Conservation (phyloP, 495 filamentous ascomycete genomes). For the Penicillium roqueforti region DNA sequence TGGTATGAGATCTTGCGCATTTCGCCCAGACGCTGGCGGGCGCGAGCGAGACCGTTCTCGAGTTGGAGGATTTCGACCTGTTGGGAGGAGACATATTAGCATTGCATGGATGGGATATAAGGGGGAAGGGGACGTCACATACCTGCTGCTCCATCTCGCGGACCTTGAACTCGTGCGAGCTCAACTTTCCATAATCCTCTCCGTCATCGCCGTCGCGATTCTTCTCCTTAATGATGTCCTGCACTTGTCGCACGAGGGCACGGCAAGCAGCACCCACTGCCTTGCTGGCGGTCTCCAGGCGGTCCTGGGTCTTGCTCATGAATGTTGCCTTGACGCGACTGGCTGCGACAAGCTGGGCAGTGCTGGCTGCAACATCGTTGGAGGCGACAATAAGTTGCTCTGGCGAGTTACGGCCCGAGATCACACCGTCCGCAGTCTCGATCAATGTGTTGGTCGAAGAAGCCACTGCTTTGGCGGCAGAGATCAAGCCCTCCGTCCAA, state of each 20-base stretch:
- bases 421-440: conserved; percentile 94
- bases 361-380: conserved; percentile 93
- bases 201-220: conserved; percentile 70
- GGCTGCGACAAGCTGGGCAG: conserved; percentile 93
- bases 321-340: conserved; percentile 95
- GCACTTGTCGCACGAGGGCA: conserved; percentile 85
- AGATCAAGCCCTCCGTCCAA: conserved; percentile 97
- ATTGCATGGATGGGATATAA: background rate
- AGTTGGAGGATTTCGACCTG: conserved; percentile 97
- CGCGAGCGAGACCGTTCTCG: conserved; percentile 79
- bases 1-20: conserved; percentile 99
- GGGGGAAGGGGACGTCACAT: conserved; percentile 33
- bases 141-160: conserved; percentile 99
- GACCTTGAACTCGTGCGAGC: conserved; percentile 95
- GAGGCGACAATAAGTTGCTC: conserved; percentile 97
- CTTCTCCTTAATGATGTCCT: conserved; percentile 84
- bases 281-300: conserved; percentile 85
- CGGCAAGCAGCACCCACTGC: conserved; percentile 87
- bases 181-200: conserved; percentile 82
- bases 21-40: conserved; percentile 82
- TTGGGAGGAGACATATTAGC: conserved; percentile 14
- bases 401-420: conserved; percentile 82
- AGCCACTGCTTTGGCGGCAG: conserved; percentile 93
- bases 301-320: conserved; percentile 94
- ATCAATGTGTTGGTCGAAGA: conserved; percentile 89